Base-by-base conservation (phyloP, 345 rosid species). In the Citrus trifoliata region DNA sequence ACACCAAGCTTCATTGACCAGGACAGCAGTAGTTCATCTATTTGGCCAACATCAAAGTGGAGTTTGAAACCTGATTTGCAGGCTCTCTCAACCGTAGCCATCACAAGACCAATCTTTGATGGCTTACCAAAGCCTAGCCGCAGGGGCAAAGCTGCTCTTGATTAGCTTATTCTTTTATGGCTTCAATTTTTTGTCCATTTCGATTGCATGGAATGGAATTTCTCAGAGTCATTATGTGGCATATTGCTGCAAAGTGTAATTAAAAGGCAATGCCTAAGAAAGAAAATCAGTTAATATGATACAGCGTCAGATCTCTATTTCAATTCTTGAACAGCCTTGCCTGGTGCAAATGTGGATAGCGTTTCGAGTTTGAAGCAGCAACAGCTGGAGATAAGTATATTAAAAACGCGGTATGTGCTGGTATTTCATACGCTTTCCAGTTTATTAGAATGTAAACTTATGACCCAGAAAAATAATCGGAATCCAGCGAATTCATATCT, bases 91-190 rank as follows among this genome's bases (percentile, higher is more conserved):
- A 77, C 79, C 1, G 87, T 82, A 32, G 87, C 89, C 74, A 88
- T 91, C 18, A 51, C 86, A 0, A 81, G 80, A 73, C 91, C 93
- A 40, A 80, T 88, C 38, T 86, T 89, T 71, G 90, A 89, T 64
- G 89, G 93, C 53, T 77, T 89, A 38, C 90, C 93, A 1, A 88
- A 88, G 75, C 88, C 93, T 59, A 85, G 88, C 27, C 89, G 90
- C 25, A 75, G 81, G 81, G 77, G 82, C 81, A 89, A 89, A 83
- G 84, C 93, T 37, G 93, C 93, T 56, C 89, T 88, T 24, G 93
- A 89, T 83, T 89, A 85, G 78, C 56, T 18, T 48, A 10, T 58
- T 3, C 18, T 37, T 6, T 27, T 59, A 46, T 46, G 51, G 13
- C 18, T 46, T 38, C 14, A 42, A 64, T 74, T 69, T 80, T 77